These are phyloP conservation scores for Claviceps purpurea DNA, from an alignment of 2,329 filamentous ascomycete genomes.

Conservation along the genomic window DNA sequence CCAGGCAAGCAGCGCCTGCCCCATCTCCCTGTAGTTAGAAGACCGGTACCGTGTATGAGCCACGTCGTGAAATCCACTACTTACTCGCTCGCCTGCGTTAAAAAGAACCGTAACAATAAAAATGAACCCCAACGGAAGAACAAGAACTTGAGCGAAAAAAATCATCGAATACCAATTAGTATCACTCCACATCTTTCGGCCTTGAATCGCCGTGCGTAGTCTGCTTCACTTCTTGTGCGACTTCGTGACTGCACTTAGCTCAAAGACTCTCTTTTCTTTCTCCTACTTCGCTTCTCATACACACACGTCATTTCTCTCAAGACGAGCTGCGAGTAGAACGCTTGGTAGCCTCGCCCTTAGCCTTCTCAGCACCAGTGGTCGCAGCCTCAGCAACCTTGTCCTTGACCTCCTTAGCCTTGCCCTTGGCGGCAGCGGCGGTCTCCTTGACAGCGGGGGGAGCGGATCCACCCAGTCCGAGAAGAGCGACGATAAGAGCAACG, in stretches of 20 bases:
- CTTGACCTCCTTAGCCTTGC: slow-evolving; percentile 59
- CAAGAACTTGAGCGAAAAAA: too few species aligned
- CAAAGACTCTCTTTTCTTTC: neutral
- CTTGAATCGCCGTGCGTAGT: too few species aligned
- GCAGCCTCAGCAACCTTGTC: slow-evolving; percentile 49
- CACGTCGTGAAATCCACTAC: too few species aligned
- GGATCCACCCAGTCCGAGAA: slow-evolving; percentile 50
- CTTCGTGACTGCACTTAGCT: neutral
- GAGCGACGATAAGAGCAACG: slow-evolving; percentile 54
- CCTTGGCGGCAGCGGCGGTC: slow-evolving; percentile 49
- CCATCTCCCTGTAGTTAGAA: too few species aligned
- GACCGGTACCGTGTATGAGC: too few species aligned
- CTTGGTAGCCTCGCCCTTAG: slow-evolving; percentile 60
- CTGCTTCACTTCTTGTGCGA: neutral
- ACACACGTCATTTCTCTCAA: slow-evolving; percentile 15
- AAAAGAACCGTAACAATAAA: too few species aligned
- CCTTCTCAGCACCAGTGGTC: slow-evolving; percentile 52
- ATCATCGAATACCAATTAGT: too few species aligned
- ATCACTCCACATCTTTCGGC: too few species aligned
- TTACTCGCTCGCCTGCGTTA: too few species aligned
- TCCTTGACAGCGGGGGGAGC: slow-evolving; percentile 64
- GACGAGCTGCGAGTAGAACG: slow-evolving; percentile 44
- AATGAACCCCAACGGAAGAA: too few species aligned
- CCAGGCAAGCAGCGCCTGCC: too few species aligned
- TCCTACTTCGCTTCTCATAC: neutral